These are phyloP conservation scores for Russula emetica DNA, from an alignment of 768 basidiomycete genomes.

Conservation along the genomic window DNA sequence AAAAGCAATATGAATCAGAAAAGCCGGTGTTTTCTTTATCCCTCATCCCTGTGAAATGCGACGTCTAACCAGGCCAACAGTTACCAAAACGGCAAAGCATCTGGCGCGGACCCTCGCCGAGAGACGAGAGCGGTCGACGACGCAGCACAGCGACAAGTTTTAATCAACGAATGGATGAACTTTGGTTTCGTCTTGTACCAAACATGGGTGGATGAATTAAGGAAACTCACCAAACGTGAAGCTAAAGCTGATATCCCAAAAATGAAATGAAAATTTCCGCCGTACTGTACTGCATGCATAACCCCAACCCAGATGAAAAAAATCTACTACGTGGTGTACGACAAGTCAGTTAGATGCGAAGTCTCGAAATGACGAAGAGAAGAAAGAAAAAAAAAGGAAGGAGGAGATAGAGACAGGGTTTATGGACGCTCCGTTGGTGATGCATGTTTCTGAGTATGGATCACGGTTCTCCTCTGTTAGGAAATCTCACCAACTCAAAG, in stretches of 20 bases:
- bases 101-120: conserved; percentile 12
- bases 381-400: not conserved
- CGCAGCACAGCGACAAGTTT: conserved; percentile 13
- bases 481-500: conserved; percentile 28
- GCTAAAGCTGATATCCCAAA: too few relatives aligned
- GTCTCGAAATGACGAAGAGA: not conserved
- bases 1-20: conserved; percentile 21
- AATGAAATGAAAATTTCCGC: too few relatives aligned
- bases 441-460: conserved; percentile 30
- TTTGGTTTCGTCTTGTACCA: conserved; percentile 26
- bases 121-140: conserved; percentile 18
- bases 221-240: not conserved
- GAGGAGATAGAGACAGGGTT: too few relatives aligned
- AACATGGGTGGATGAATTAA: not conserved
- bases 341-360: not conserved
- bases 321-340: not conserved
- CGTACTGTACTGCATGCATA: not conserved
- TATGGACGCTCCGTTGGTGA: conserved; percentile 29
- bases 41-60: conserved; percentile 12
- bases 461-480: conserved; percentile 14
- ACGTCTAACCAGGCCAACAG: conserved; percentile 14
- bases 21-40: conserved; percentile 28
- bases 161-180: conserved; percentile 31
- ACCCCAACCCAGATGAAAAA: not conserved
- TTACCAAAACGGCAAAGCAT: conserved; percentile 24